Percentiles rank a stretch among this genome's conserved stretches.
phyloP scores from a whole-genome alignment of 306 rosid species.

The Rosa rugosa region DNA sequence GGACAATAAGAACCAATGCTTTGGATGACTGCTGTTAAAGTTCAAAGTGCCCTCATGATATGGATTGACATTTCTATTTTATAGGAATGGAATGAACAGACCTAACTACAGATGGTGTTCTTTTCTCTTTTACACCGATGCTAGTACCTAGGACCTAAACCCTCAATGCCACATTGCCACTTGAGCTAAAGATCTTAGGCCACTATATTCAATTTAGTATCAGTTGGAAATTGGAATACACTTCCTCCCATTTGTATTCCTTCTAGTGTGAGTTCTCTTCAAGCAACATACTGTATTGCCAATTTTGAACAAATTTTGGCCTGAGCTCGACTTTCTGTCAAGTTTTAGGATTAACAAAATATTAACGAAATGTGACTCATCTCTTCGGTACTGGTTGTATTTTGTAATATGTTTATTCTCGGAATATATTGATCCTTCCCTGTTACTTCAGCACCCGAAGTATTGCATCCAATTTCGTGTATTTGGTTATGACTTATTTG shows the following conservation, averaged over 20 bases:
- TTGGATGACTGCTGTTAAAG: background rate
- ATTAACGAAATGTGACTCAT: background rate
- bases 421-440: background rate
- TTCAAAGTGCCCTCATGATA: background rate
- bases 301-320: background rate
- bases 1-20: conserved; percentile 5
- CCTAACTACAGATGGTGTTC: background rate
- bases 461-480: background rate
- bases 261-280: background rate
- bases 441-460: background rate
- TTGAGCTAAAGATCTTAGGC: background rate
- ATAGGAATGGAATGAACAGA: background rate
- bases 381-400: background rate
- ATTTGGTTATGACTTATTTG: background rate
- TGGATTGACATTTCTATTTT: background rate
- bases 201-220: background rate
- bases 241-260: background rate
- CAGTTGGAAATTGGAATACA: background rate
- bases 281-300: background rate
- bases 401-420: background rate
- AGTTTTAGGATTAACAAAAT: background rate
- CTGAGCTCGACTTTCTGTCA: background rate
- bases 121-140: background rate
- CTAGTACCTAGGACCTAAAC: background rate
- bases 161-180: background rate